phyloP scores from a whole-genome alignment of 768 basidiomycete species.

The Russula sp. region DNA sequence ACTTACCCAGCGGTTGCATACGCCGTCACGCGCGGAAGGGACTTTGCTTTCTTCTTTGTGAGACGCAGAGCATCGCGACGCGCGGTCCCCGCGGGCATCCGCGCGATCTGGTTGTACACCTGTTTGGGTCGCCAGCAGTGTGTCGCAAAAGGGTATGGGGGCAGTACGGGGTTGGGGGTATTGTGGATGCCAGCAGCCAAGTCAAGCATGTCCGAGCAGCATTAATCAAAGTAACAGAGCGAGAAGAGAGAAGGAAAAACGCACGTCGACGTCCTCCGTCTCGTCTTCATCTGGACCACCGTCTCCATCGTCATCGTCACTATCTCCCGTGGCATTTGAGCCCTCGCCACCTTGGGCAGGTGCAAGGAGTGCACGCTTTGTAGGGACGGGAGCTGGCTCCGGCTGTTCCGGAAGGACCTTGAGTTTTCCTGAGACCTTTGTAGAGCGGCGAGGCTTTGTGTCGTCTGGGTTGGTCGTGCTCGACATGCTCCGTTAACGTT shows the following conservation, averaged over 20 bases:
- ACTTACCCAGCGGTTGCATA: slow-evolving; percentile 89
- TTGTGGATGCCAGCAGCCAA: background rate
- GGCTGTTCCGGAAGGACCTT: slow-evolving; percentile 88
- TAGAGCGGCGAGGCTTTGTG: slow-evolving; percentile 64
- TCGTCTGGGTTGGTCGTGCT: slow-evolving; percentile 37
- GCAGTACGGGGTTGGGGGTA: background rate
- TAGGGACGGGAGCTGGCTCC: slow-evolving; percentile 41
- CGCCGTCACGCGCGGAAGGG: slow-evolving; percentile 89
- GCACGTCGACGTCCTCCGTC: slow-evolving; percentile 59
- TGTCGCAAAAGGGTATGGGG: background rate
- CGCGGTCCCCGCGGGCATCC: slow-evolving; percentile 93
- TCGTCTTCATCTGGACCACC: slow-evolving; percentile 68
- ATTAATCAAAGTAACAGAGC: background rate
- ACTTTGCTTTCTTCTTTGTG: slow-evolving; percentile 94
- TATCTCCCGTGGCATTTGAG: slow-evolving; percentile 36
- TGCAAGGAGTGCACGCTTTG: slow-evolving; percentile 29
- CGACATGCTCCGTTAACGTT: slow-evolving; percentile 11
- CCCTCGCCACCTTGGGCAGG: slow-evolving; percentile 35
- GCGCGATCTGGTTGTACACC: slow-evolving; percentile 93
- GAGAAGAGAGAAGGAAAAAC: slow-evolving; percentile 25
- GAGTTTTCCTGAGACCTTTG: slow-evolving; percentile 80
- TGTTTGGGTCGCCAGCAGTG: slow-evolving; percentile 35
- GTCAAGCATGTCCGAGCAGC: background rate
- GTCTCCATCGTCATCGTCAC: slow-evolving; percentile 52
- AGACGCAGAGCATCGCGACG: slow-evolving; percentile 84